Base-by-base conservation (phyloP, 768 basidiomycete species). In the Psilocybe sp. region DNA sequence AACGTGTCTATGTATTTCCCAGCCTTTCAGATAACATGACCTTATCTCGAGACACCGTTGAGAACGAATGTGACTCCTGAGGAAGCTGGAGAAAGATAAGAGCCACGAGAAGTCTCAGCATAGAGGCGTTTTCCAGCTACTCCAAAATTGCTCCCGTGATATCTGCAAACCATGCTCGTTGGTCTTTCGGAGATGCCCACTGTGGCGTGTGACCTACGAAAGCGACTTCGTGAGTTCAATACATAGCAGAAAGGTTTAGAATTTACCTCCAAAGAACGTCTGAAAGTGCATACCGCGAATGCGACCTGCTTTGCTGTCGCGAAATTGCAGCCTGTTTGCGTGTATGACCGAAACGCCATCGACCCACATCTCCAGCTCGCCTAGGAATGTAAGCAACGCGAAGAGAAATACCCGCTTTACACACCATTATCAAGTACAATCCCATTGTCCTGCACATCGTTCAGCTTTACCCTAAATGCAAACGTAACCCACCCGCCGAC, bases 221-320 rank as follows among this genome's bases (percentile, higher is more conserved):
- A 16, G 18, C 28, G 50, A 43, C 14, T 20, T 36, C 14, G 43
- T 8, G 38, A 28, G 28, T 18, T 10, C 23, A 20, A 40, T n/a
- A 36, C 2, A 40, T 16, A 14, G n/a, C 20, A 38, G 40, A 28
- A 20, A 41, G 16, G 43, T 16, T 19, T 20, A 15, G 14, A 42
- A 59, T 70, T 47, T 56, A 81, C 84, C 86, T 39, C 87, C 87
- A 53, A 91, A 91, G 71, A 89, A 91, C 0, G 87, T 89, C 64
- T 88, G 80, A 44, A 86, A 80, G 62, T 87, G 86, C 62, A 85
- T 78, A 7, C 88, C 88, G 49, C 80, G 81, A 47, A 90, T 78
- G 46, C 66, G 71, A 1, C 74, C 72, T 1, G 69, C 71, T 6
- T 56, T 62, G n/a, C 66, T 60, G 3, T 66, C 59, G 10, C 83